Evolutionary conservation across 495 filamentous ascomycete species (phyloP).

Genomic region (Halenospora varia): DNA sequence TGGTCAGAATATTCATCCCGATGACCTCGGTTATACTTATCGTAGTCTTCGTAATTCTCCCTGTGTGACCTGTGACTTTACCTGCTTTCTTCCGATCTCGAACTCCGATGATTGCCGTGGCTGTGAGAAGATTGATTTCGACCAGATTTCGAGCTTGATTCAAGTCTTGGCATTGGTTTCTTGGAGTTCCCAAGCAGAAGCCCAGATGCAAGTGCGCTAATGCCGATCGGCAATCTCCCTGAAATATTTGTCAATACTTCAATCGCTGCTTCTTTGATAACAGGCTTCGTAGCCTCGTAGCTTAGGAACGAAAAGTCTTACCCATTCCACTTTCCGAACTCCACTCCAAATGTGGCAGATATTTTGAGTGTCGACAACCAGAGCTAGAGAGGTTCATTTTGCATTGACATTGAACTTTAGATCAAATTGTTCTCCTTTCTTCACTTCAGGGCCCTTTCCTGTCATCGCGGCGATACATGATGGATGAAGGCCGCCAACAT

Average conservation of each 20-base stretch:
- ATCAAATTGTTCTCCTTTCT: neutral
- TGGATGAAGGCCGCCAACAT: neutral
- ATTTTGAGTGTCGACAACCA: neutral
- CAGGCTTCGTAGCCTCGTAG: neutral
- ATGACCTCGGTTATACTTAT: no score
- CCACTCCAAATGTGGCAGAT: constrained; percentile 1
- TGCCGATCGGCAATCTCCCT: neutral
- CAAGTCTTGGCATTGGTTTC: no score
- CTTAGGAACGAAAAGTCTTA: no score
- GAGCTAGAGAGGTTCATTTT: neutral
- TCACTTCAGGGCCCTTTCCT: neutral
- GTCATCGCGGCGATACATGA: neutral
- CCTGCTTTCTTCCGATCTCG: no score
- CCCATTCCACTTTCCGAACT: neutral
- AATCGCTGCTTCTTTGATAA: neutral
- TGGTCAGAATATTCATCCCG: no score
- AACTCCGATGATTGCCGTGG: no score
- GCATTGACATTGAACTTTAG: neutral
- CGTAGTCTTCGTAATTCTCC: no score
- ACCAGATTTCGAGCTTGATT: no score
- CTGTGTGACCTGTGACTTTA: no score
- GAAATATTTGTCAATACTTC: neutral
- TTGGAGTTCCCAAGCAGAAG: no score
- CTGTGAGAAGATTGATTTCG: no score
- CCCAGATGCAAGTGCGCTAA: neutral